A percentile compares a stretch with the other conserved stretches of the same genome.
These are phyloP conservation scores for Leccinum disarticulatum DNA, from an alignment of 768 basidiomycete genomes.

Conservation along the genomic window DNA sequence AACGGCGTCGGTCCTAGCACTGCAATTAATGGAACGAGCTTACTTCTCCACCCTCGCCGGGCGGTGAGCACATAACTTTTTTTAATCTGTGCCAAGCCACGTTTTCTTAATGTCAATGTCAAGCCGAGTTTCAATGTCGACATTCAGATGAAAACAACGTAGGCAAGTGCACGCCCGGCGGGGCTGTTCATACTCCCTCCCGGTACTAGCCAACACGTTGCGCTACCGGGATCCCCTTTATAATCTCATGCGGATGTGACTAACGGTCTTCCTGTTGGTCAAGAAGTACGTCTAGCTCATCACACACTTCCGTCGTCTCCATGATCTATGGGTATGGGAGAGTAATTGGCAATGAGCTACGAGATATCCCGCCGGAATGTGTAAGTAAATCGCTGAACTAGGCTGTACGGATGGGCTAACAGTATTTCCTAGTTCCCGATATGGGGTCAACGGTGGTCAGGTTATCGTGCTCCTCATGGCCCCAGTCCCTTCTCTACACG, in stretches of 20 bases:
- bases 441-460: constrained; percentile 34
- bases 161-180: constrained; percentile 8
- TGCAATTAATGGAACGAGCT: constrained; percentile 11
- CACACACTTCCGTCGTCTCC: constrained; percentile 16
- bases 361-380: constrained; percentile 29
- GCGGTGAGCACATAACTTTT: constrained; percentile 8
- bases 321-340: constrained; percentile 32
- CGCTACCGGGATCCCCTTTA: constrained; percentile 21
- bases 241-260: constrained; percentile 23
- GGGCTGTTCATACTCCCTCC: constrained; percentile 27
- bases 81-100: constrained; percentile 19
- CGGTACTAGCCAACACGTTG: constrained; percentile 25
- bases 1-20: constrained; percentile 7
- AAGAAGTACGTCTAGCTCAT: constrained; percentile 16
- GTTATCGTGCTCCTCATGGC: constrained; percentile 22
- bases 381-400: constrained; percentile 18
- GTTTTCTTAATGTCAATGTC: constrained; percentile 29
- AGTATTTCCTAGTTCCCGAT: constrained; percentile 26
- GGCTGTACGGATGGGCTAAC: constrained; percentile 9
- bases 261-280: constrained; percentile 14
- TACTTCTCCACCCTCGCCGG: constrained; percentile 16
- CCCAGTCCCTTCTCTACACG: constrained; percentile 28
- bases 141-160: constrained; percentile 19
- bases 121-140: constrained; percentile 11
- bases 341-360: constrained; percentile 31